Conservation (phyloP, 371 early-diverging fungal genomes). For the Mortierella sp. region DNA sequence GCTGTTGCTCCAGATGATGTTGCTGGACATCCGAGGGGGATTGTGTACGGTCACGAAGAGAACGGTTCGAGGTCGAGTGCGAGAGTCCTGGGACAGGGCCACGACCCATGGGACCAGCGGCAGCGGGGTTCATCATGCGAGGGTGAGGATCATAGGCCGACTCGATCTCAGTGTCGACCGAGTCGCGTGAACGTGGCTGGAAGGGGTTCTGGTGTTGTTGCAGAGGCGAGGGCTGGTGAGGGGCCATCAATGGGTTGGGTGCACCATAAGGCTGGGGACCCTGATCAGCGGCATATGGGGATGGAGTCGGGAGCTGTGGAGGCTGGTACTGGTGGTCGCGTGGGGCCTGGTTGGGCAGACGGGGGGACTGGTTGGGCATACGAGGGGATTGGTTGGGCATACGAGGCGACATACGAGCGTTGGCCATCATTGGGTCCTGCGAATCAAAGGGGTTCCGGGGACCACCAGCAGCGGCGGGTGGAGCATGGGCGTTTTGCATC, state of each 20-base stretch:
- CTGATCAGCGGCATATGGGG: not conserved
- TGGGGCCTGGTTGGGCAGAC: slow-evolving; percentile 6
- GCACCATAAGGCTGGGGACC: slow-evolving; percentile 12
- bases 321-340: slow-evolving; percentile 27
- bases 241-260: slow-evolving; percentile 12
- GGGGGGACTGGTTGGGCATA: slow-evolving; percentile 18
- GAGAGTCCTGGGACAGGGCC: slow-evolving; percentile 24
- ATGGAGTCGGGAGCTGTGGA: slow-evolving; percentile 12
- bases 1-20: slow-evolving; percentile 42
- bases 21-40: slow-evolving; percentile 42
- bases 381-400: slow-evolving; percentile 12
- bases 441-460: slow-evolving; percentile 28
- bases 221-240: slow-evolving; percentile 13
- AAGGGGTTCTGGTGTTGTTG: slow-evolving; percentile 14
- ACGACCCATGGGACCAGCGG: slow-evolving; percentile 26
- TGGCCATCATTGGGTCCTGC: slow-evolving; percentile 1
- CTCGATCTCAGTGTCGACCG: slow-evolving; percentile 41
- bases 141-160: slow-evolving; percentile 40
- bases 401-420: not conserved
- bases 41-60: too few species aligned
- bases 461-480: too few species aligned
- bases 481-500: too few species aligned
- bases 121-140: slow-evolving; percentile 17
- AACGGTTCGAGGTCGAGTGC: too few species aligned
- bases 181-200: slow-evolving; percentile 21